A percentile compares a stretch with the other conserved stretches of the same genome.
Conservation (phyloP, 345 rosid species). For the Salix suchowensis region DNA sequence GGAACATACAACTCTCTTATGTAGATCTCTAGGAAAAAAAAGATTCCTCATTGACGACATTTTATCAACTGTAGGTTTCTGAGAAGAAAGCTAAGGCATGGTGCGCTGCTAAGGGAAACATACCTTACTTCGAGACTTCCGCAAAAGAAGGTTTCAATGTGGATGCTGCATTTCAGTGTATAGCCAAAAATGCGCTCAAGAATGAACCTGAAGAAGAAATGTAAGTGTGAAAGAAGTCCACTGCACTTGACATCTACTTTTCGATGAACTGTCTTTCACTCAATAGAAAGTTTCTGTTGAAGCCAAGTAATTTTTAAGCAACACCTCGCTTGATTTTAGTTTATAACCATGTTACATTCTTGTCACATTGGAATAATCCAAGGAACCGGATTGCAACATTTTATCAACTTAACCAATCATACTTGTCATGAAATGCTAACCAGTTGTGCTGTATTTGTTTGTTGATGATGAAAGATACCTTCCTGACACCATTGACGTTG, state of each 20-base stretch:
- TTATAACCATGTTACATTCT: background rate
- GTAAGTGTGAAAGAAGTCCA: conserved; percentile 36
- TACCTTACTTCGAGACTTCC: conserved; percentile 88
- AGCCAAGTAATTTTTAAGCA: background rate
- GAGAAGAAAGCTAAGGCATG: conserved; percentile 93
- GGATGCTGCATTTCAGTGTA: conserved; percentile 75
- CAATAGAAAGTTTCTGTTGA: background rate
- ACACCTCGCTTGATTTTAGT: background rate
- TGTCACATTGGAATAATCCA: background rate
- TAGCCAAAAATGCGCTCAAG: conserved; percentile 83
- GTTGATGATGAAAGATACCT: conserved; percentile 45
- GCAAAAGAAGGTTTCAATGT: conserved; percentile 92
- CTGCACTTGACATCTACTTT: background rate
- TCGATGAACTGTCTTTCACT: background rate
- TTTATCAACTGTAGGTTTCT: conserved; percentile 51
- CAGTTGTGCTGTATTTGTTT: conserved; percentile 3
- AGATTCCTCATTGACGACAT: background rate
- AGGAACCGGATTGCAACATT: background rate
- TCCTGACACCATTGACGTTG: conserved; percentile 73
- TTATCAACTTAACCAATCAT: background rate
- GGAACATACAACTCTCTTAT: background rate
- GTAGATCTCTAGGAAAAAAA: background rate
- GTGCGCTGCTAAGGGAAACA: conserved; percentile 90
- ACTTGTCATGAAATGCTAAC: background rate
- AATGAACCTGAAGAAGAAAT: conserved; percentile 85